Percentiles rank a stretch among this genome's conserved stretches.
These are phyloP conservation scores for Claviceps sorghi DNA, from an alignment of 2,329 filamentous ascomycete genomes.

Conservation along the genomic window DNA sequence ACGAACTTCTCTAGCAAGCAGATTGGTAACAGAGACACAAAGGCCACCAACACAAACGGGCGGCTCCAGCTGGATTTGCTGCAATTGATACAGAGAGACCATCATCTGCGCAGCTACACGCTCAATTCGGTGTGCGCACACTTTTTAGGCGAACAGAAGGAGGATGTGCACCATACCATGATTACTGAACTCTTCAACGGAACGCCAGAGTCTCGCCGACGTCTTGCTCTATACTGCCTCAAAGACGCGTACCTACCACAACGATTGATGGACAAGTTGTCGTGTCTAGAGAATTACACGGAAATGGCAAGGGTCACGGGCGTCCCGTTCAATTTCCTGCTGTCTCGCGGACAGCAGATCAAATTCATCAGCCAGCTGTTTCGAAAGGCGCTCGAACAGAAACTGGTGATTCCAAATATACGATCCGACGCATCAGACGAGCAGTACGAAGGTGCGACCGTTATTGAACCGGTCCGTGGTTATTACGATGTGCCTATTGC, in stretches of 20 bases:
- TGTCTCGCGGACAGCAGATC: slow-evolving; percentile 87
- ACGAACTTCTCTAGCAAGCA: slow-evolving; percentile 94
- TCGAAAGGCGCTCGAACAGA: slow-evolving; percentile 83
- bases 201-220: slow-evolving; percentile 78
- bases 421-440: slow-evolving; percentile 58
- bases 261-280: slow-evolving; percentile 89
- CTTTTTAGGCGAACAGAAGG: slow-evolving; percentile 93
- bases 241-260: slow-evolving; percentile 96
- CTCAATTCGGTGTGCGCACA: slow-evolving; percentile 92
- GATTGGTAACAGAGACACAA: slow-evolving; percentile 91
- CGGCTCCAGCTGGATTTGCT: slow-evolving; percentile 83
- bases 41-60: slow-evolving; percentile 87
- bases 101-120: slow-evolving; percentile 92
- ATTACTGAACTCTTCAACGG: slow-evolving; percentile 97
- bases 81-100: slow-evolving; percentile 87
- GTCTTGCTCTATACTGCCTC: slow-evolving; percentile 86
- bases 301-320: slow-evolving; percentile 99
- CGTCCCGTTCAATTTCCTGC: slow-evolving; percentile 88
- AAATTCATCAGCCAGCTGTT: slow-evolving; percentile 97
- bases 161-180: slow-evolving; percentile 98
- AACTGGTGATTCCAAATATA: slow-evolving; percentile 85
- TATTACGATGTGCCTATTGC: slow-evolving; percentile 94
- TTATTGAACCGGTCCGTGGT: slow-evolving; percentile 85
- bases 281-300: slow-evolving; percentile 96
- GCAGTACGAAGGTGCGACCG: slow-evolving; percentile 93